Evolutionary conservation across 2,329 filamentous ascomycete genomes (phyloP).

Genomic region (Leptosphaerulina australis): DNA sequence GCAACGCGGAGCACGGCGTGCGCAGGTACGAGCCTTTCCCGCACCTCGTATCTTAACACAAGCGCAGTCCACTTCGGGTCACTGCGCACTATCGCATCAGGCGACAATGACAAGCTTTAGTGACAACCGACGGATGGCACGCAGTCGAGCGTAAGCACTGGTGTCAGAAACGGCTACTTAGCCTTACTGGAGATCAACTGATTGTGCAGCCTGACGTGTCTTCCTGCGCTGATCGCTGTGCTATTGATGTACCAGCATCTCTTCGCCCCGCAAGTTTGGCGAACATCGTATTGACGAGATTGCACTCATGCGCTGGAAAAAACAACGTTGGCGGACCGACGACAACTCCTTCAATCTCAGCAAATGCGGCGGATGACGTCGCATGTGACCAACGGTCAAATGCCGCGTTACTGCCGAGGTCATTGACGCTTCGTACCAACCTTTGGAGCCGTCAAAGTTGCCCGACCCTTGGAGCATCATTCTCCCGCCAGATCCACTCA

Average conservation of each 20-base stretch:
- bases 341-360: constrained; percentile 3
- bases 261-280: constrained; percentile 4
- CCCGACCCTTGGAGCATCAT: constrained; percentile 1
- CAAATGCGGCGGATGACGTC: constrained; percentile 14
- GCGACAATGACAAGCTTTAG: constrained; percentile 22
- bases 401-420: constrained; percentile 8
- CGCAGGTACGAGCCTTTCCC: constrained; percentile 7
- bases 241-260: constrained; percentile 3
- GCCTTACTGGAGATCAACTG: constrained; percentile 3
- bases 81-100: constrained; percentile 15
- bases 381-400: constrained; percentile 5
- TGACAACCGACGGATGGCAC: constrained; percentile 21
- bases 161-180: constrained; percentile 11
- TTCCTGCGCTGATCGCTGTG: constrained; percentile 6
- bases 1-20: background rate
- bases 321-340: background rate
- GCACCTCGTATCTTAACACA: constrained; percentile 18
- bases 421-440: background rate
- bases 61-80: constrained; percentile 5
- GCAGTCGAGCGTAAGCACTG: constrained; percentile 13
- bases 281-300: constrained; percentile 12
- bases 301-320: background rate
- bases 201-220: constrained; percentile 5
- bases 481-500: constrained; percentile 5
- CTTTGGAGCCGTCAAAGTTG: background rate